Evolutionary conservation across 2,329 filamentous ascomycete genomes (phyloP).

Genomic region (Fusarium protoensiforme): DNA sequence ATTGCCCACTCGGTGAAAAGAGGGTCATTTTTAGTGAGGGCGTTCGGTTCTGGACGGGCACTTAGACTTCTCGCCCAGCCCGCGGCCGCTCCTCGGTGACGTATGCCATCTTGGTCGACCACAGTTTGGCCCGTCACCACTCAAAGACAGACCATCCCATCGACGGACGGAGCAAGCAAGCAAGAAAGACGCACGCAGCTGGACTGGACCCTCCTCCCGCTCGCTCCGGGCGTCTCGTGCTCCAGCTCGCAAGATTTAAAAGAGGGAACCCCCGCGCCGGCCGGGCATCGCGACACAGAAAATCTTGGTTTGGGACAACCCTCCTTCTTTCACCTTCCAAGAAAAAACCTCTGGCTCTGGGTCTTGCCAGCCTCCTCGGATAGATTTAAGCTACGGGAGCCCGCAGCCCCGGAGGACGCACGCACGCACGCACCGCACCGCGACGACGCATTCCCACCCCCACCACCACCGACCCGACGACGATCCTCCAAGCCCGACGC

Average conservation of each 20-base stretch:
- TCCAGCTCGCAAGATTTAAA: slow-evolving; percentile 19
- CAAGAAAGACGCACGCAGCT: slow-evolving; percentile 11
- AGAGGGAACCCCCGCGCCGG: slow-evolving; percentile 33
- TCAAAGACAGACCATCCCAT: slow-evolving; percentile 32
- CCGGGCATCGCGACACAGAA: slow-evolving; percentile 26
- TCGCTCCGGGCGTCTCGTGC: slow-evolving; percentile 15
- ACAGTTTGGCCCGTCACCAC: slow-evolving; percentile 33
- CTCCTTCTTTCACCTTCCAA: slow-evolving; percentile 33
- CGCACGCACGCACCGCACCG: slow-evolving; percentile 7
- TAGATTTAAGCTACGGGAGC: slow-evolving; percentile 33
- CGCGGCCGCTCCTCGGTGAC: slow-evolving; percentile 34
- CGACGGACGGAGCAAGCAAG: slow-evolving; percentile 16
- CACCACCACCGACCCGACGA: slow-evolving; percentile 26
- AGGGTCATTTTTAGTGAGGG: slow-evolving; percentile 34
- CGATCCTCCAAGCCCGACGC: slow-evolving; percentile 24
- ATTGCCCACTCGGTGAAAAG: slow-evolving; percentile 26
- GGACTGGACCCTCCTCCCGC: slow-evolving; percentile 16
- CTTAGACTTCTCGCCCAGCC: slow-evolving; percentile 42
- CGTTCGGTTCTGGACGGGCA: slow-evolving; percentile 23
- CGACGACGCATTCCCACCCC: slow-evolving; percentile 11
- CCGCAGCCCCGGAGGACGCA: slow-evolving; percentile 19
- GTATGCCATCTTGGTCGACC: slow-evolving; percentile 32
- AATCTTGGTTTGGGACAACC: slow-evolving; percentile 28
- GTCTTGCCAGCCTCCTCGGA: slow-evolving; percentile 37
- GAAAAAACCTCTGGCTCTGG: slow-evolving; percentile 37